Evolutionary conservation across 2,329 filamentous ascomycete genomes (phyloP), one percentile per base, ranked within the genome.

Genomic region (Ophiostoma populinum): DNA sequence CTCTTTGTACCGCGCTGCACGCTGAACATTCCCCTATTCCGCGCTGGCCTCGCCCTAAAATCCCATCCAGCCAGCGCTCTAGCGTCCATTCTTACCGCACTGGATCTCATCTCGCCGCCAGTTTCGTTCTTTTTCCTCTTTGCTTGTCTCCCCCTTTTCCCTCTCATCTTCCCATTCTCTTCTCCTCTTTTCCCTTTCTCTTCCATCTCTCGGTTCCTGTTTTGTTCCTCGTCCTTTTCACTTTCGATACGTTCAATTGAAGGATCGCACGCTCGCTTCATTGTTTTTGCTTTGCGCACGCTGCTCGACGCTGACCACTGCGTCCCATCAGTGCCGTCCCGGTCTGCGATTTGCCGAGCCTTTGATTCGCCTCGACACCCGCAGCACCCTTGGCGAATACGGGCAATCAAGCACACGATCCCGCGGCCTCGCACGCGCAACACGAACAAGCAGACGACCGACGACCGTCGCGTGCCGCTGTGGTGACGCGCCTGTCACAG

Each of bases 161-260:
- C 31, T n/a, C n/a, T n/a, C n/a, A n/a, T n/a, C n/a, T n/a, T n/a
- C n/a, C n/a, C n/a, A n/a, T n/a, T n/a, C n/a, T n/a, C n/a, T 26
- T 32, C 22, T 34, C 21, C 34, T 32, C 16, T 24, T 15, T 17
- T 20, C 25, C 16, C 13, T 32, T 26, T 18, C 30, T 16, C 21
- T 32, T 26, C 15, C 26, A 15, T 13, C 33, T 34, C 28, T 16
- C 27, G 21, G 8, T 27, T 16, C 27, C 7, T 17, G 16, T 20
- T 26, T 28, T 30, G 16, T 10, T 30, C 32, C 32, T 26, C 26
- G 20, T 22, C 24, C 34, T n/a, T n/a, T 25, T 37, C 21, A 10
- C 20, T 24, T 30, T 24, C 16, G n/a, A 30, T 30, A 30, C 28
- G 20, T 17, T 29, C 19, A 29, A 20, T 35, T 34, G 16, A 30